A percentile compares a stretch with the other conserved stretches of the same genome.
These are phyloP conservation scores for Pneumocystis jirovecii DNA, from an alignment of 1,139 yeast species.

Conservation along the genomic window DNA sequence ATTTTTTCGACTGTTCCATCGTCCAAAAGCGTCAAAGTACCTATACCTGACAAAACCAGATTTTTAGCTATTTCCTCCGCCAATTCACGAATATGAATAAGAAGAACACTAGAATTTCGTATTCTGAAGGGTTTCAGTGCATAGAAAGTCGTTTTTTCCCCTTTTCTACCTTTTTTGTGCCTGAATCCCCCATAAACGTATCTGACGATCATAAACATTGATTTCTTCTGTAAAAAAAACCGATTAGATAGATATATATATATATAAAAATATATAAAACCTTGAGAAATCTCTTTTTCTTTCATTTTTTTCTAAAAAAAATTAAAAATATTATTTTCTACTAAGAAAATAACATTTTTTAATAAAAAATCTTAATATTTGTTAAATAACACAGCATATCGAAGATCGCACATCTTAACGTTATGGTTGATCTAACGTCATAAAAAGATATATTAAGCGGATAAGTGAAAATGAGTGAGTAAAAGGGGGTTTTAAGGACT, in stretches of 20 bases:
- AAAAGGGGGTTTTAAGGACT: neutral
- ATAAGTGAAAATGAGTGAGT: too few species aligned
- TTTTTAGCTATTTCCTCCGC: conserved; percentile 76
- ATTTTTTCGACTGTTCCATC: conserved; percentile 37
- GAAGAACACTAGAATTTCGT: conserved; percentile 54
- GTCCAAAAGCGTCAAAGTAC: conserved; percentile 60
- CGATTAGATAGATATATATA: neutral
- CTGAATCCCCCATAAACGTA: conserved; percentile 89
- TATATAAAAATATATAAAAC: neutral
- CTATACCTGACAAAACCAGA: conserved; percentile 77
- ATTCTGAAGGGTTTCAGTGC: conserved; percentile 28
- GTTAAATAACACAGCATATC: too few species aligned
- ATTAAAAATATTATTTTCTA: too few species aligned
- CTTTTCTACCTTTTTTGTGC: conserved; percentile 42
- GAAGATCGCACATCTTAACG: neutral
- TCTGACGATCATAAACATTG: conserved; percentile 87
- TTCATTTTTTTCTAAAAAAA: neutral
- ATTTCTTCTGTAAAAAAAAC: conserved; percentile 44
- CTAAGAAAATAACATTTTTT: too few species aligned
- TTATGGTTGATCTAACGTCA: neutral
- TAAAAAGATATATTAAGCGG: neutral
- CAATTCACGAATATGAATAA: conserved; percentile 54
- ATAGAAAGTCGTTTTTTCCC: neutral
- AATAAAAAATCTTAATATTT: too few species aligned
- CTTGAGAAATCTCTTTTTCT: neutral